Evolutionary conservation across 1,139 yeast species (phyloP).

Genomic region (Hansenula lynferdii): DNA sequence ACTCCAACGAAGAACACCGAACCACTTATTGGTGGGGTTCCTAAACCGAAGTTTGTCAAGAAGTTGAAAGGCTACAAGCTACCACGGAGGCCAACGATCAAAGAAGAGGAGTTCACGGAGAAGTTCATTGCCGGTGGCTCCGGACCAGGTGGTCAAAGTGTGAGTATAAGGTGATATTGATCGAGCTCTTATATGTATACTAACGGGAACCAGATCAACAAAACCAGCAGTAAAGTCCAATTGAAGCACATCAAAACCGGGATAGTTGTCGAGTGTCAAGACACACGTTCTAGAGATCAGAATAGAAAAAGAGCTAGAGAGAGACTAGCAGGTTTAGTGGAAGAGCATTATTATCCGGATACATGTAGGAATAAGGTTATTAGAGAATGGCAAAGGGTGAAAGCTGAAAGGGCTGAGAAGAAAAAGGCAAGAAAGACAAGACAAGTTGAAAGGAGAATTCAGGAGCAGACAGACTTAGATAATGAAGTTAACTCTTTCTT

Average conservation of each 20-base stretch:
- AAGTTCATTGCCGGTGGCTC: too few species aligned
- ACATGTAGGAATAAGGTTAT: slow-evolving; percentile 50
- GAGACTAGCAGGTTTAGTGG: slow-evolving; percentile 69
- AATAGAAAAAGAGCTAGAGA: slow-evolving; percentile 83
- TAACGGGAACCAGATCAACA: too few species aligned
- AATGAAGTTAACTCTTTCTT: too few species aligned
- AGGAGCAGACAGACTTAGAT: slow-evolving; percentile 53
- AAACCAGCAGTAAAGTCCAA: slow-evolving; percentile 92
- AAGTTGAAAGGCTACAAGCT: too few species aligned
- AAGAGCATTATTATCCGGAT: slow-evolving; percentile 51
- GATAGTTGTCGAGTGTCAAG: slow-evolving; percentile 80
- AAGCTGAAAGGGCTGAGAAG: slow-evolving; percentile 43
- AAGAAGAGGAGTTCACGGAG: slow-evolving; percentile 28
- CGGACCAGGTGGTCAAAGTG: too few species aligned
- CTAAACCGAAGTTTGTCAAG: too few species aligned
- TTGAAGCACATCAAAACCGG: slow-evolving; percentile 85
- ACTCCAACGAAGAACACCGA: too few species aligned
- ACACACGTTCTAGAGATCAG: slow-evolving; percentile 81
- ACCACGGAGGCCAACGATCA: too few species aligned
- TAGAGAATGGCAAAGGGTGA: slow-evolving; percentile 43
- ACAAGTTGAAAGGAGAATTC: too few species aligned
- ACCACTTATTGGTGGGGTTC: too few species aligned
- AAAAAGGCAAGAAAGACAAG: slow-evolving; percentile 52
- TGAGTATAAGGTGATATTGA: too few species aligned
- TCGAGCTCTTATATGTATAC: too few species aligned